phyloP scores from a whole-genome alignment of 495 filamentous ascomycete genomes.

The Lophiostoma macrostomum region DNA sequence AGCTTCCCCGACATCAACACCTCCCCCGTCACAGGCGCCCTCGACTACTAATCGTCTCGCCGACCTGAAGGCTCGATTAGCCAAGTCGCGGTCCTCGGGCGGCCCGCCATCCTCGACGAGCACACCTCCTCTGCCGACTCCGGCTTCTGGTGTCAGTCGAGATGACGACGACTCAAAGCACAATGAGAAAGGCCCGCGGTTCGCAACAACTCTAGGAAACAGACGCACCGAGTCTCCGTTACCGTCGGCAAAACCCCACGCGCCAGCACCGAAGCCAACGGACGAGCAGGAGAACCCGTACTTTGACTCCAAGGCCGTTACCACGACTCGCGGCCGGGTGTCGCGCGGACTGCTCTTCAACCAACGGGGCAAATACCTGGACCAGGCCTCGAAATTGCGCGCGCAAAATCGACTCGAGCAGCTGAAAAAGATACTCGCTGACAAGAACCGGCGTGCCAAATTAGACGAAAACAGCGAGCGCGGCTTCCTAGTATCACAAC shows the following conservation, averaged over 20 bases:
- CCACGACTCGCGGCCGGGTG: slow-evolving; percentile 57
- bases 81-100: no score
- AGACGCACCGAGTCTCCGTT: slow-evolving; percentile 53
- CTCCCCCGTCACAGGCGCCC: slow-evolving; percentile 39
- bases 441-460: slow-evolving; percentile 75
- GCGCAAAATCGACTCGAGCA: slow-evolving; percentile 78
- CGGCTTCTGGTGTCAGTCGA: no score
- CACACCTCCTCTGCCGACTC: no score
- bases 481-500: slow-evolving; percentile 74
- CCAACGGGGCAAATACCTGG: slow-evolving; percentile 94
- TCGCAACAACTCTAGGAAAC: slow-evolving; percentile 56
- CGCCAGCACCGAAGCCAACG: slow-evolving; percentile 66
- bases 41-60: slow-evolving; percentile 48
- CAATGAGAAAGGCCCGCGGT: slow-evolving; percentile 5
- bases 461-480: slow-evolving; percentile 94
- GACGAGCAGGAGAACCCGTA: slow-evolving; percentile 76
- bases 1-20: slow-evolving; percentile 32
- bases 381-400: slow-evolving; percentile 82
- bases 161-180: slow-evolving; percentile 45
- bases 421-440: slow-evolving; percentile 91
- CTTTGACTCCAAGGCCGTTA: slow-evolving; percentile 68
- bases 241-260: slow-evolving; percentile 40
- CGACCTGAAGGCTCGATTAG: slow-evolving; percentile 79
- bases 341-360: slow-evolving; percentile 83
- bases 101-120: no score